Evolutionary conservation across 495 filamentous ascomycete species (phyloP).

Genomic region (Evernia prunastri): DNA sequence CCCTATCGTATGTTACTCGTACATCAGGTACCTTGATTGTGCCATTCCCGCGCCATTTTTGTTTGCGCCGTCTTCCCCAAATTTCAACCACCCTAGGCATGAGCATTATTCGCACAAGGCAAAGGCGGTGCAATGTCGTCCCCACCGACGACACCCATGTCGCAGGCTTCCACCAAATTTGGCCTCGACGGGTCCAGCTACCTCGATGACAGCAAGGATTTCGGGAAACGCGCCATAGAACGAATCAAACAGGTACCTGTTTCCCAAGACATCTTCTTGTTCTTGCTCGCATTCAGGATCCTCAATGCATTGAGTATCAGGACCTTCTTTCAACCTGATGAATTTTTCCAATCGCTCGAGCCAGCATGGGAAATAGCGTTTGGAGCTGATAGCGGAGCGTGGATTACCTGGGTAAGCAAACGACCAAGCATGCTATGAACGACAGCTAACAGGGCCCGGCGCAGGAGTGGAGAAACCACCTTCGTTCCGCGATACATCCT

Average conservation of each 20-base stretch:
- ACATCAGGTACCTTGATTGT: neutral
- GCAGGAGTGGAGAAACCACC: constrained; percentile 88
- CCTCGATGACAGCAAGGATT: constrained; percentile 20
- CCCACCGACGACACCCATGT: constrained; percentile 24
- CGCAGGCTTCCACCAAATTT: constrained; percentile 27
- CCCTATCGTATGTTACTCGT: too few relatives aligned
- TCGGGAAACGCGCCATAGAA: constrained; percentile 15
- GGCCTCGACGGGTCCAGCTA: constrained; percentile 24
- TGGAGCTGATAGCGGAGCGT: constrained; percentile 68
- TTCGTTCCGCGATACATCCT: constrained; percentile 91
- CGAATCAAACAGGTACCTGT: constrained; percentile 21
- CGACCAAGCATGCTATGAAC: neutral
- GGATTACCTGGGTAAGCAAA: constrained; percentile 83
- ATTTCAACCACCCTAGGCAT: neutral
- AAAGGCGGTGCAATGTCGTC: constrained; percentile 15
- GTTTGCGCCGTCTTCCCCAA: neutral
- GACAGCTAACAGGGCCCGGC: constrained; percentile 15
- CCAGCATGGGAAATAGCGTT: constrained; percentile 91
- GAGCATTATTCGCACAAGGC: constrained; percentile 10
- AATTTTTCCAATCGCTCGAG: constrained; percentile 94
- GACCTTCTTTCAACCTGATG: constrained; percentile 99
- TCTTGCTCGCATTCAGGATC: constrained; percentile 70
- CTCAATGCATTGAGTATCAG: constrained; percentile 74
- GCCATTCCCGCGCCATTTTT: neutral
- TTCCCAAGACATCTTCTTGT: constrained; percentile 43